phyloP scores from a whole-genome alignment of 78 protist genomes.

The Monosiga brevicollis region DNA sequence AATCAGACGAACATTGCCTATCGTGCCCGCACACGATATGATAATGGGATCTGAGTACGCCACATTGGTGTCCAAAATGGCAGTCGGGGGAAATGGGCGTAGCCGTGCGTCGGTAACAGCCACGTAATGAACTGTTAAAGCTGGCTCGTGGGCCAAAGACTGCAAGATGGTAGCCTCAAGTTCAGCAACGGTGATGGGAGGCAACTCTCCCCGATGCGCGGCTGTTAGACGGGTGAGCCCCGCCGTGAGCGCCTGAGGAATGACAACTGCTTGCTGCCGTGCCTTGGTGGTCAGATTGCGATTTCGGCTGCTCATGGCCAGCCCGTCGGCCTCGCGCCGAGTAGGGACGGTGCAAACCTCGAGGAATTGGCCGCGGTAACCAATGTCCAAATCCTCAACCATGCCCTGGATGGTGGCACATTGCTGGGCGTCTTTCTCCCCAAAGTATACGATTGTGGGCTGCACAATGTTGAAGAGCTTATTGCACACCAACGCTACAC shows the following conservation, averaged over 20 bases:
- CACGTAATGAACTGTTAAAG: not conserved
- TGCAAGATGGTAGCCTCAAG: not conserved
- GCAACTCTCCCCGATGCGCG: not conserved
- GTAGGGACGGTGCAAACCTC: slow-evolving; percentile 19
- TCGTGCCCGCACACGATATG: slow-evolving; percentile 4
- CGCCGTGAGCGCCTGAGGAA: not conserved
- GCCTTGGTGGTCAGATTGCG: slow-evolving; percentile 4
- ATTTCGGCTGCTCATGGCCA: slow-evolving; percentile 45
- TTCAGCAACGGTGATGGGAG: not conserved
- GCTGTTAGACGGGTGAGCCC: not conserved
- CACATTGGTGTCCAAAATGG: not conserved
- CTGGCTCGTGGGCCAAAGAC: not conserved
- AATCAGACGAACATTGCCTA: slow-evolving; percentile 17
- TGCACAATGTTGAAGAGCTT: slow-evolving; percentile 46
- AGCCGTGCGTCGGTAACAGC: not conserved
- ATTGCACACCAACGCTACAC: slow-evolving; percentile 39
- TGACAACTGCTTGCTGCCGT: not conserved
- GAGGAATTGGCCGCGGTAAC: too few relatives aligned
- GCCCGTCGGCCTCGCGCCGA: slow-evolving; percentile 34
- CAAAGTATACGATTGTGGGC: slow-evolving; percentile 23
- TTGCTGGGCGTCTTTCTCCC: slow-evolving; percentile 51
- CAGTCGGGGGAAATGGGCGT: not conserved
- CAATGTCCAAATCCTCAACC: slow-evolving; percentile 20
- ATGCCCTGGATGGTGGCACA: slow-evolving; percentile 17
- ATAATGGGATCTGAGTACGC: not conserved